Base-by-base conservation (phyloP, 2,329 filamentous ascomycete genomes). In the Epichloe glyceriae region DNA sequence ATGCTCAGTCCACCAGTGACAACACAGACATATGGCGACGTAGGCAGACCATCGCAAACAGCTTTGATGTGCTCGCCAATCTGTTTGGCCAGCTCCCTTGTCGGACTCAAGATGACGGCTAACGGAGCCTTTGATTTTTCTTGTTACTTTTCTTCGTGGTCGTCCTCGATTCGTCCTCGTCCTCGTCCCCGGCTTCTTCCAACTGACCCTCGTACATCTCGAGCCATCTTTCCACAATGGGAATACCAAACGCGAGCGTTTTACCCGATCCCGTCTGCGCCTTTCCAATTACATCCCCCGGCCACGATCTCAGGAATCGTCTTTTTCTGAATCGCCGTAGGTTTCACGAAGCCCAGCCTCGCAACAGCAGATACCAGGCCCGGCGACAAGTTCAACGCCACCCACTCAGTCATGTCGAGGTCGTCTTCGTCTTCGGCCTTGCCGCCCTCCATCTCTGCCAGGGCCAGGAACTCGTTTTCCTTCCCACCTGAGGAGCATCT, bases 261-360 rank as follows among this genome's bases (percentile, higher is more conserved):
- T 98, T 98, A 59, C 93, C 93, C 14, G 93, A 97, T 57, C 93
- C 93, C 0, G 93, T 98, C 11, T 91, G 85, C 2, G 93, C 93
- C 70, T 98, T 98, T 41, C 93, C 93, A 56, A 98, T 86, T 15
- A 97, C 85, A 66, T 98, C 91, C 63, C 87, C 91, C 91, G 5
- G 80, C 79, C 19, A 91, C 64, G 44, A 96, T 86, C 49, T 86
- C 78, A 0, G 93, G 90, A 58, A 98, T 95, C 1, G 87, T 75
- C 35, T 80, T 75, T 19, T 74, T 69, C 64, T 98, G 93, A 52
- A 98, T 95, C 0, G 78, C 69, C 0, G 90, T 96, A 1, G 93
- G 93, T 52, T 80, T 82, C 4, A 76, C 64, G 63, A 97, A 97
- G 52, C 84, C 85, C 54, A 97, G 73, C 57, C 82, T 85, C 2